phyloP scores from a whole-genome alignment of 2,329 filamentous ascomycete genomes.

The Cryoendolithus antarcticus region DNA sequence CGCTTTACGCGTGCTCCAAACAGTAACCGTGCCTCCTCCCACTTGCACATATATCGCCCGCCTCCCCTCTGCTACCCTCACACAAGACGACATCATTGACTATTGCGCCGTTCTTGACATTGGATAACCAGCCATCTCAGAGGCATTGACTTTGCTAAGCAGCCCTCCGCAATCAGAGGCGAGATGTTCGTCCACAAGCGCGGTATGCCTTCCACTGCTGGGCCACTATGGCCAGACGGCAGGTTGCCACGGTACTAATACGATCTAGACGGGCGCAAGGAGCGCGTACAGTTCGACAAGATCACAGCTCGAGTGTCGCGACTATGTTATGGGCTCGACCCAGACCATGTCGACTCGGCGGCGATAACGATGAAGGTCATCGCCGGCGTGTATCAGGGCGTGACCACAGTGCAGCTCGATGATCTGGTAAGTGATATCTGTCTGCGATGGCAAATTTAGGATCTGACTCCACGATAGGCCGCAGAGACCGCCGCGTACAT shows the following conservation, averaged over 20 bases:
- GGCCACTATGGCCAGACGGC: background rate
- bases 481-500: constrained; percentile 99
- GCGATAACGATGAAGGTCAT: constrained; percentile 99
- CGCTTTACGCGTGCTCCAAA: too few relatives aligned
- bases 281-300: constrained; percentile 99
- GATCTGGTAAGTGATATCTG: constrained; percentile 63
- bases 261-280: constrained; percentile 82
- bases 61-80: too few relatives aligned
- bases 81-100: too few relatives aligned
- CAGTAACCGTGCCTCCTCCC: too few relatives aligned
- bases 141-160: too few relatives aligned
- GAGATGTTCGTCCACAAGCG: constrained; percentile 53
- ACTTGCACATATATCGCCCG: too few relatives aligned
- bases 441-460: too few relatives aligned
- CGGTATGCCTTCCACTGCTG: constrained; percentile 37
- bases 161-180: constrained; percentile 11
- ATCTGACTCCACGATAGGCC: constrained; percentile 48
- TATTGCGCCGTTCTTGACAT: too few relatives aligned
- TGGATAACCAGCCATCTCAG: constrained; percentile 6
- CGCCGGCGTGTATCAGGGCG: constrained; percentile 95
- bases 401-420: constrained; percentile 90
- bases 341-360: constrained; percentile 90
- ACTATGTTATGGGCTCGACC: constrained; percentile 92
- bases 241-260: constrained; percentile 11
- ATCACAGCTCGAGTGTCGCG: constrained; percentile 97